phyloP scores from a whole-genome alignment of 2,329 filamentous ascomycete species.

The Aaosphaeria arxii region DNA sequence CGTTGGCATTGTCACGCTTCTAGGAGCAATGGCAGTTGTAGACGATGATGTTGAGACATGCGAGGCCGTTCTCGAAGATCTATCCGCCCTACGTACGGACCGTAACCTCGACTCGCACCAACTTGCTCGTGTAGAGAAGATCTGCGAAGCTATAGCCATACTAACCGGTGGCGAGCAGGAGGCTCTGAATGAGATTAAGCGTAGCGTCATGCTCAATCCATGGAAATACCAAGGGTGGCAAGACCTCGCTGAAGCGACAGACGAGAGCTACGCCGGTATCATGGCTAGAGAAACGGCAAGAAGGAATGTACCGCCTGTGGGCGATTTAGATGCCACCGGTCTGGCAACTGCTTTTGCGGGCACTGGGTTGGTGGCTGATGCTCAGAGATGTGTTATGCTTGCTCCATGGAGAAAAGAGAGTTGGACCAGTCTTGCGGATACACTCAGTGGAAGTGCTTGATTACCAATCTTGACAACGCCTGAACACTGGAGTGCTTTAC shows the following conservation, averaged over 20 bases:
- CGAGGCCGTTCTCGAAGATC: slow-evolving; percentile 75
- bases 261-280: slow-evolving; percentile 54
- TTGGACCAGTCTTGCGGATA: slow-evolving; percentile 58
- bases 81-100: slow-evolving; percentile 68
- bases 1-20: slow-evolving; percentile 72
- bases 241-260: slow-evolving; percentile 61
- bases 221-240: slow-evolving; percentile 79
- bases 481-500: no score
- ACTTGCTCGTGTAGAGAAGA: slow-evolving; percentile 66
- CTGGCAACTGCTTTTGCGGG: slow-evolving; percentile 72
- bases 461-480: neutral
- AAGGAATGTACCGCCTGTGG: slow-evolving; percentile 70
- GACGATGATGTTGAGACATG: slow-evolving; percentile 76
- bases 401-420: slow-evolving; percentile 73
- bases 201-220: slow-evolving; percentile 77
- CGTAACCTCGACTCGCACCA: slow-evolving; percentile 62
- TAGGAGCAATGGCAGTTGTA: slow-evolving; percentile 80
- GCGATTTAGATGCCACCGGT: slow-evolving; percentile 65
- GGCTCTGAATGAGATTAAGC: slow-evolving; percentile 64
- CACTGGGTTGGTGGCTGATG: slow-evolving; percentile 68
- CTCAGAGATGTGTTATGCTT: slow-evolving; percentile 72
- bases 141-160: slow-evolving; percentile 71
- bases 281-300: slow-evolving; percentile 81
- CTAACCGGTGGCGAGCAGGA: slow-evolving; percentile 49
- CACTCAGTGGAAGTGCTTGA: slow-evolving; percentile 6